phyloP scores from a whole-genome alignment of 169 alveolate genomes.

The Plasmodium reichenowi region DNA sequence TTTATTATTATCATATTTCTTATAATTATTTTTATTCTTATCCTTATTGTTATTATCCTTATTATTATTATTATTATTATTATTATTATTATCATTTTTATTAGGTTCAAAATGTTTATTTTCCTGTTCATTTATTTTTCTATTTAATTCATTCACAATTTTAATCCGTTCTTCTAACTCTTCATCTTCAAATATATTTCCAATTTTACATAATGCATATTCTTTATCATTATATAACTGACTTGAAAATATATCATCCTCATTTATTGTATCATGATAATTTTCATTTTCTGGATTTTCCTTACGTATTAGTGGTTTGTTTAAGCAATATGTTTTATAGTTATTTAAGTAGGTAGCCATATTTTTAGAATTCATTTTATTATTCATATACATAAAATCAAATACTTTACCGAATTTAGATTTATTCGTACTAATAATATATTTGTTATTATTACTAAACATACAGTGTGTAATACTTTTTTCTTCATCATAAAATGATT shows the following conservation, averaged over 20 bases:
- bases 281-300: not conserved
- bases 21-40: too few relatives aligned
- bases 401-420: conserved; percentile 33
- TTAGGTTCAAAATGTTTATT: conserved; percentile 1
- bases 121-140: conserved; percentile 11
- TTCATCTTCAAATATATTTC: conserved; percentile 41
- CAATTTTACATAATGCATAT: conserved; percentile 21
- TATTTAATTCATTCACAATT: conserved; percentile 64
- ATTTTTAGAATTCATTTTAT: conserved; percentile 60
- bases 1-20: not conserved
- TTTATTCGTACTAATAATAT: conserved; percentile 68
- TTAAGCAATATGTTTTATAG: conserved; percentile 31
- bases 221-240: conserved; percentile 37
- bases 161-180: conserved; percentile 48
- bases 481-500: conserved; percentile 71
- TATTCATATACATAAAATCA: conserved; percentile 69
- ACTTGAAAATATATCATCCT: conserved; percentile 27
- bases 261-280: conserved; percentile 6
- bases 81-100: not conserved
- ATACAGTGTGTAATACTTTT: conserved; percentile 72
- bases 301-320: not conserved
- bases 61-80: not conserved
- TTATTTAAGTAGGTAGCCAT: conserved; percentile 46
- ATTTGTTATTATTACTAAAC: conserved; percentile 70
- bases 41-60: not conserved